phyloP scores from a whole-genome alignment of 306 rosid genomes.

The Alnus glutinosa region DNA sequence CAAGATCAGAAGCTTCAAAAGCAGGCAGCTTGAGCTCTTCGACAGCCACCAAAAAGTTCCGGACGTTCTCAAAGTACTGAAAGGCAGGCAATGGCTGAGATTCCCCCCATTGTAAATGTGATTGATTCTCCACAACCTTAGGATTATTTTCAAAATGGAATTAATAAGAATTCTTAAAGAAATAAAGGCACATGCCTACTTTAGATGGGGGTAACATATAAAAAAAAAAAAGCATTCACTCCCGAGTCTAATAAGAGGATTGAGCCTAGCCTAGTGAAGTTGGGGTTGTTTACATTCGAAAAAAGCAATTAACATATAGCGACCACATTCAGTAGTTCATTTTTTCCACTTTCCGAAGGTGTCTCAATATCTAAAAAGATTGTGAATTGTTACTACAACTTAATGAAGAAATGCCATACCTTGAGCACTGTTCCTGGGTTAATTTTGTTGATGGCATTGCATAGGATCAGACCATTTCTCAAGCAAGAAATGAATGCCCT shows the following conservation, averaged over 20 bases:
- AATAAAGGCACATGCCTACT: neutral
- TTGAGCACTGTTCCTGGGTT: slow-evolving; percentile 82
- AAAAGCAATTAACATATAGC: neutral
- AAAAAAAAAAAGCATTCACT: neutral
- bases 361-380: no score
- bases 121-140: slow-evolving; percentile 83
- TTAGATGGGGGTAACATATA: neutral
- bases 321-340: neutral
- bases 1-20: slow-evolving; percentile 93
- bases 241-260: neutral
- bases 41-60: slow-evolving; percentile 77
- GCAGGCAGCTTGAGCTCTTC: slow-evolving; percentile 77
- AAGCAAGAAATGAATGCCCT: slow-evolving; percentile 84
- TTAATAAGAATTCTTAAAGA: neutral
- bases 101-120: slow-evolving; percentile 61
- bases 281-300: neutral
- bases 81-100: slow-evolving; percentile 86
- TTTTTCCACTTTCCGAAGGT: neutral
- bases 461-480: slow-evolving; percentile 78
- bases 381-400: neutral
- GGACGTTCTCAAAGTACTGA: slow-evolving; percentile 91
- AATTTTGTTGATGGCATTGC: slow-evolving; percentile 91
- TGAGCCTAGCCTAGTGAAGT: neutral
- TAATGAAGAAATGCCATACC: slow-evolving; percentile 41
- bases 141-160: slow-evolving; percentile 9